phyloP scores from a whole-genome alignment of 495 filamentous ascomycete species.

The Extremus antarcticus region DNA sequence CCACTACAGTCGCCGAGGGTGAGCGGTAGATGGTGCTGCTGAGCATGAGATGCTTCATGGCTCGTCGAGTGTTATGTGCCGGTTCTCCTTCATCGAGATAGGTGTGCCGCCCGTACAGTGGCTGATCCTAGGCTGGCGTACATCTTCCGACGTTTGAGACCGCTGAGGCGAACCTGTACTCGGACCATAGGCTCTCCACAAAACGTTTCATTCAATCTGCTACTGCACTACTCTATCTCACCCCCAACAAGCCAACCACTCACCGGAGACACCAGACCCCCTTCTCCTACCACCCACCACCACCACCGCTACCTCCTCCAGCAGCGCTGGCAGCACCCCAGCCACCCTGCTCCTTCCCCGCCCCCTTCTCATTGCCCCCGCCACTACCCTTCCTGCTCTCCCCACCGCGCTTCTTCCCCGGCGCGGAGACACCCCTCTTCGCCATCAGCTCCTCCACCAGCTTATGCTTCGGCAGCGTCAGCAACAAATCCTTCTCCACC shows the following conservation, averaged over 20 bases:
- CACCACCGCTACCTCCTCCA: neutral
- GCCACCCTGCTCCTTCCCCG: neutral
- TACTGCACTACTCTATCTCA: neutral
- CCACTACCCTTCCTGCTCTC: neutral
- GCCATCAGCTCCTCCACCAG: constrained; percentile 22
- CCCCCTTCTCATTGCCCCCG: neutral
- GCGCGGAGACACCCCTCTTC: neutral
- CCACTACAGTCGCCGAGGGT: too few relatives aligned
- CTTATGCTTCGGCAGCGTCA: constrained; percentile 20
- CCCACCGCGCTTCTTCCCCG: constrained; percentile 1
- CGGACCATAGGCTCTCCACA: too few relatives aligned
- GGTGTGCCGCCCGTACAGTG: too few relatives aligned
- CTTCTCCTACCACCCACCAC: neutral
- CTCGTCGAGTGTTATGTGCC: too few relatives aligned
- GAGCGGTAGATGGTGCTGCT: too few relatives aligned
- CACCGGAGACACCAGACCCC: neutral
- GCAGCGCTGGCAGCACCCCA: too few relatives aligned
- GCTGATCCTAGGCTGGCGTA: too few relatives aligned
- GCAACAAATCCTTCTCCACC: constrained; percentile 14
- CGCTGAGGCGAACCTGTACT: too few relatives aligned
- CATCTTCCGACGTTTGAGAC: too few relatives aligned
- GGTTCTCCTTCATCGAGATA: too few relatives aligned
- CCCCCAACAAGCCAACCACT: neutral
- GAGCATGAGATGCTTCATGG: too few relatives aligned
- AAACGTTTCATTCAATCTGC: neutral